Conservation (phyloP, 2,329 filamentous ascomycete genomes). For the Zalaria sp. region DNA sequence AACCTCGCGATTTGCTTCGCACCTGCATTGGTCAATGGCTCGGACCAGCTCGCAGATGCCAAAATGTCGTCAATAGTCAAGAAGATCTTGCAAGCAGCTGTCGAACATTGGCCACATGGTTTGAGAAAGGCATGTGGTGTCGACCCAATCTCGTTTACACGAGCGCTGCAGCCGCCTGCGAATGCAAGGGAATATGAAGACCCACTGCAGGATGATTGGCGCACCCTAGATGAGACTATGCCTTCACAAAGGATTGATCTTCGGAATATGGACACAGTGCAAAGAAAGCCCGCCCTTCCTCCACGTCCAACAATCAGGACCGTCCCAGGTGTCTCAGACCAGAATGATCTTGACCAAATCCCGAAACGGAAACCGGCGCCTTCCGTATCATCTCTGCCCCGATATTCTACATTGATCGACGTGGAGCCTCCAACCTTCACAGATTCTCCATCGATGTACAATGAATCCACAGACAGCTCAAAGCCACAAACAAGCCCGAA, state of each 20-base stretch:
- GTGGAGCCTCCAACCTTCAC: background rate
- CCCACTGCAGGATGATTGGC: conserved; percentile 21
- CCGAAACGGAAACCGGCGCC: conserved; percentile 28
- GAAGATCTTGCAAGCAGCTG: conserved; percentile 33
- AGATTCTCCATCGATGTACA: no score
- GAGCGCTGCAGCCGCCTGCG: conserved; percentile 25
- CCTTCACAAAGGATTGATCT: background rate
- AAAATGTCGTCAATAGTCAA: conserved; percentile 38
- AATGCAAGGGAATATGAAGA: conserved; percentile 33
- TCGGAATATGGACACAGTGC: background rate
- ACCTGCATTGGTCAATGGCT: conserved; percentile 36
- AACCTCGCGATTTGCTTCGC: conserved; percentile 42
- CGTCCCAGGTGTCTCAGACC: no score
- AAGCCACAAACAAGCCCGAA: no score
- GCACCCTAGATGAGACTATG: background rate
- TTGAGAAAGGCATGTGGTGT: conserved; percentile 28
- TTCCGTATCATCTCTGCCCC: conserved; percentile 23
- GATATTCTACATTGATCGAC: conserved; percentile 23
- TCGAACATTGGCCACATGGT: conserved; percentile 30
- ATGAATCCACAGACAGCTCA: no score
- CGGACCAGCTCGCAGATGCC: conserved; percentile 40
- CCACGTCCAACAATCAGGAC: no score
- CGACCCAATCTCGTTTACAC: conserved; percentile 20
- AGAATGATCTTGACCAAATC: background rate
- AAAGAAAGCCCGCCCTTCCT: no score